Evolutionary conservation across 805 yeast genomes (phyloP), one percentile per base, ranked within the genome.

Genomic region (Barnettozyma salicaria): DNA sequence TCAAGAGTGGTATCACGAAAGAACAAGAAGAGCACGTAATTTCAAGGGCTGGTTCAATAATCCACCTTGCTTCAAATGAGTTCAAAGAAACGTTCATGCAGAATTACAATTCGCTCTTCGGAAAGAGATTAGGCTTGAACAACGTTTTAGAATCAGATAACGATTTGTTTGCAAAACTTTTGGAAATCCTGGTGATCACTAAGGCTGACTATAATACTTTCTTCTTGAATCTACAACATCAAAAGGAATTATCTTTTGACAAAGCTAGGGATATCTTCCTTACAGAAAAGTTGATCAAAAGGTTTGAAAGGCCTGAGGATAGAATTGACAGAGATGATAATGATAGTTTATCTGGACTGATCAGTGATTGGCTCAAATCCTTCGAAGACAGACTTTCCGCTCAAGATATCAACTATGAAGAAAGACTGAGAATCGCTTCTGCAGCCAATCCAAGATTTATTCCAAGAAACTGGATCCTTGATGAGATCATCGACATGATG

Each of bases 381-480:
- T 86, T 74, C 56, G 60, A 57, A 20, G 55, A 55, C 4, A 64
- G 80, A 31, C 53, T 77, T 8, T 46, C 40, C 9, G 43, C 40
- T 0, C 70, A 70, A 31, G 59, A 66, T 7, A 53, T 51, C 13
- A 47, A 63, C 0, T 53, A 61, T 19, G 73, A 70, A 37, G 55
- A 53, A 10, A 65, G 89, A 34, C 47, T 42, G 4, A 44, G 40
- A 7, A 47, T 65, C 4, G 75, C 87, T 32, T 53, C 61, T 6
- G 36, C 47, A 3, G 64, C 61, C 33, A 92, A 90, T 52, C 98
- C 97, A 3, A 54, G 74, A 24, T 90, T 90, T 52, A 70, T 83
- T 6, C 92, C 96, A 16, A 70, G 90, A 42, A 83, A 78, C 45
- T 86, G 95, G 88, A 79, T 89, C 36, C 65, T 92, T 37, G 86